Evolutionary conservation across 1,284 basidiomycete genomes (phyloP).

Genomic region (Xerocomus minutiporus): DNA sequence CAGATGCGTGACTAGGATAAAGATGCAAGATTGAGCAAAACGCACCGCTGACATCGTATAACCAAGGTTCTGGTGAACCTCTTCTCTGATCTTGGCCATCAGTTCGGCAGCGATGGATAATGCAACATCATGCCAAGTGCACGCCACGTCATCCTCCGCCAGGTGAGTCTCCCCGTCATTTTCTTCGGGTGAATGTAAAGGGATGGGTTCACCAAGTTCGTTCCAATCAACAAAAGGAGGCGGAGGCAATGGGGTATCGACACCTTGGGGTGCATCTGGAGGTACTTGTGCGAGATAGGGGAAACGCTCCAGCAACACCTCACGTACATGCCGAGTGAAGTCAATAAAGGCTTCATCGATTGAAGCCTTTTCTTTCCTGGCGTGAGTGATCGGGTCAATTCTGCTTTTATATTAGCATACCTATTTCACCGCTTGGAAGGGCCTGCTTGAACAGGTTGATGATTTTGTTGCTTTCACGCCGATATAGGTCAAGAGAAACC

Average conservation of each 20-base stretch:
- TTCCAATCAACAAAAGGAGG: constrained; percentile 70
- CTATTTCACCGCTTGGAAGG: constrained; percentile 67
- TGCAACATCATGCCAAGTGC: constrained; percentile 90
- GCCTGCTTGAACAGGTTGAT: constrained; percentile 80
- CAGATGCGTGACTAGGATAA: not conserved
- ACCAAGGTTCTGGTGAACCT: constrained; percentile 70
- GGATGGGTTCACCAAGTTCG: constrained; percentile 65
- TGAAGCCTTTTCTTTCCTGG: constrained; percentile 68
- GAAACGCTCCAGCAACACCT: constrained; percentile 66
- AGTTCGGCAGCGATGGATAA: constrained; percentile 86
- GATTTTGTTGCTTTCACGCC: constrained; percentile 87
- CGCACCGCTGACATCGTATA: constrained; percentile 93
- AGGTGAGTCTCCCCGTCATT: constrained; percentile 19
- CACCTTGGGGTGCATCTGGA: constrained; percentile 59
- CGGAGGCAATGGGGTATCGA: constrained; percentile 80
- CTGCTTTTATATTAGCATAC: constrained; percentile 35
- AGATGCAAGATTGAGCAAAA: constrained; percentile 6
- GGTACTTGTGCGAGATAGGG: constrained; percentile 75
- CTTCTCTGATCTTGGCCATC: constrained; percentile 72
- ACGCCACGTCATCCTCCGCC: constrained; percentile 34
- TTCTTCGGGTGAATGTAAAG: constrained; percentile 42
- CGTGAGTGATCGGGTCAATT: constrained; percentile 1
- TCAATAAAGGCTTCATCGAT: constrained; percentile 90
- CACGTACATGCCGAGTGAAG: constrained; percentile 73
- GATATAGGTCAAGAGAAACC: constrained; percentile 94